Conservation (phyloP, 2,329 filamentous ascomycete species). For the Metarhizium robertsii region DNA sequence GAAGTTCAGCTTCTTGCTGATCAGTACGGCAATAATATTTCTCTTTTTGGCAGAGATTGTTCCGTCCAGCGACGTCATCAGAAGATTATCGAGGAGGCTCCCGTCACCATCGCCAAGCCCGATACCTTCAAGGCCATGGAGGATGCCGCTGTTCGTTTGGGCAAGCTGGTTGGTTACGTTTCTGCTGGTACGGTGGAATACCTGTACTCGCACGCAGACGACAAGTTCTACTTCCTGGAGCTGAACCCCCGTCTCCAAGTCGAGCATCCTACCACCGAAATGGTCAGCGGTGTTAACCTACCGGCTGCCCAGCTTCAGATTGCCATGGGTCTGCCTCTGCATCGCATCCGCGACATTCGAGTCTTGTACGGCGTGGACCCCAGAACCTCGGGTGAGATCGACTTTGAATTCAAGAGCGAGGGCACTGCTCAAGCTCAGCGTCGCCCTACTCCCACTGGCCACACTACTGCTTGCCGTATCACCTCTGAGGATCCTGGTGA, state of each 20-base stretch:
- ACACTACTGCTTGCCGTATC: conserved; percentile 97
- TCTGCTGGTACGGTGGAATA: conserved; percentile 98
- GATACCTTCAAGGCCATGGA: conserved; percentile 94
- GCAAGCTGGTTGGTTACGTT: conserved; percentile 92
- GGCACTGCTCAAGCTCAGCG: conserved; percentile 78
- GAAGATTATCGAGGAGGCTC: conserved; percentile 99
- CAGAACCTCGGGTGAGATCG: conserved; percentile 75
- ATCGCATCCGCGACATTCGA: conserved; percentile 92
- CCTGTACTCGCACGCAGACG: conserved; percentile 92
- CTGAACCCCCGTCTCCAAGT: conserved; percentile 98
- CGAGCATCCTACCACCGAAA: conserved; percentile 98
- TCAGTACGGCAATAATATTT: conserved; percentile 99
- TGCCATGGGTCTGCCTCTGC: conserved; percentile 95
- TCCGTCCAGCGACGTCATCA: conserved; percentile 97
- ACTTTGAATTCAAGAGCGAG: conserved; percentile 90
- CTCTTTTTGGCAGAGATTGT: conserved; percentile 95
- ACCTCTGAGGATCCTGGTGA: conserved; percentile 98
- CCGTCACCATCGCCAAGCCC: conserved; percentile 87
- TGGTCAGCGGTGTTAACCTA: conserved; percentile 96
- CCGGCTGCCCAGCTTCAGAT: conserved; percentile 96
- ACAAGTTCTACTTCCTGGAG: conserved; percentile 99
- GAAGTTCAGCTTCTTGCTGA: conserved; percentile 96
- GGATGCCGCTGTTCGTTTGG: conserved; percentile 87
- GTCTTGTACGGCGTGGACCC: conserved; percentile 93
- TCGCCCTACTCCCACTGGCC: conserved; percentile 85